Evolutionary conservation across 208 protist species (phyloP).

Genomic region (Trypanosoma boissoni): DNA sequence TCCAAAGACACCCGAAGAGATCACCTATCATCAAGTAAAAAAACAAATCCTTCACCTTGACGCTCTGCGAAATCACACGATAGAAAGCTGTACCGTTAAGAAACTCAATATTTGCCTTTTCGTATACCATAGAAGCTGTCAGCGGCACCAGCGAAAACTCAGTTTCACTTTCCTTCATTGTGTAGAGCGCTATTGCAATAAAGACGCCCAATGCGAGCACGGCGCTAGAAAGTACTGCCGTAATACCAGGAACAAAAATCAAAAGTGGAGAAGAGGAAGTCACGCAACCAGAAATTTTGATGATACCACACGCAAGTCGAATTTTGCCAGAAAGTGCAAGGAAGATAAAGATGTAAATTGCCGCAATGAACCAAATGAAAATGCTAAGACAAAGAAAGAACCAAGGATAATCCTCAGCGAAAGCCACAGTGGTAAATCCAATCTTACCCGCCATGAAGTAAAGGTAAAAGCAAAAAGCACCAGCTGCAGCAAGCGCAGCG

Average conservation of each 20-base stretch:
- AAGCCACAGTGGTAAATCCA: neutral
- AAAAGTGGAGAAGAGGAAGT: slow-evolving; percentile 35
- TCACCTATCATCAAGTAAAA: slow-evolving; percentile 45
- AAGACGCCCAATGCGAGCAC: slow-evolving; percentile 12
- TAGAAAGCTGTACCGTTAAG: slow-evolving; percentile 10
- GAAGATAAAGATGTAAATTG: slow-evolving; percentile 36
- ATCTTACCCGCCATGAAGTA: slow-evolving; percentile 23
- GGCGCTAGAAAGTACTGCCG: slow-evolving; percentile 14
- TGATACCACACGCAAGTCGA: slow-evolving; percentile 44
- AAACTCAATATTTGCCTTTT: neutral
- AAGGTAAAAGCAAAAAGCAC: slow-evolving; percentile 14
- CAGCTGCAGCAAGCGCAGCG: slow-evolving; percentile 8
- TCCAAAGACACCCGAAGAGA: slow-evolving; percentile 79
- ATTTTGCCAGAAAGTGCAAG: slow-evolving; percentile 44
- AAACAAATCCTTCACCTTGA: slow-evolving; percentile 8
- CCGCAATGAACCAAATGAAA: slow-evolving; percentile 9
- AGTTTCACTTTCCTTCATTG: neutral
- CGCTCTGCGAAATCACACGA: neutral
- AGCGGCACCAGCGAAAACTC: slow-evolving; percentile 5
- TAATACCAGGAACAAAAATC: slow-evolving; percentile 54
- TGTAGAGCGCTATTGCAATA: slow-evolving; percentile 19
- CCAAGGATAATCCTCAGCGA: slow-evolving; percentile 7
- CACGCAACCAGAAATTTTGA: slow-evolving; percentile 48
- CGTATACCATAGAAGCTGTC: neutral
- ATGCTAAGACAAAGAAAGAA: slow-evolving; percentile 19